Conservation (phyloP, 179 eudicot genomes). For the Actinidia chinensis region DNA sequence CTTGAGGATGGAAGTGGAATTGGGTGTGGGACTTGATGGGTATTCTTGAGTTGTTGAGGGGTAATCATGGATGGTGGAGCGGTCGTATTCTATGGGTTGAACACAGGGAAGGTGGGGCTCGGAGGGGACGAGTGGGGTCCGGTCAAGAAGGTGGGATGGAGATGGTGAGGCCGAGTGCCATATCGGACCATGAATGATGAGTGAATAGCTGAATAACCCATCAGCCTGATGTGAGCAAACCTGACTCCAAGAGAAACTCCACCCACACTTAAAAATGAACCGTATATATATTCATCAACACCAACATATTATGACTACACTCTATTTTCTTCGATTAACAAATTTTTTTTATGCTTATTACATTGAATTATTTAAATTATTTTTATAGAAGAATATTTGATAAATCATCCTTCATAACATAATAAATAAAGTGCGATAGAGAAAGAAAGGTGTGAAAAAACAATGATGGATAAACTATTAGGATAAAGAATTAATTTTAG, state of each 20-base stretch:
- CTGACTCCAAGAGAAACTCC: conserved; percentile 59
- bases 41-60: background rate
- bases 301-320: background rate
- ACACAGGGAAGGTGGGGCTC: conserved; percentile 49
- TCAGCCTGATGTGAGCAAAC: conserved; percentile 51
- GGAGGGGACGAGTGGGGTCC: conserved; percentile 42
- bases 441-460: too few relatives aligned
- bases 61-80: conserved; percentile 37
- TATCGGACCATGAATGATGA: conserved; percentile 55
- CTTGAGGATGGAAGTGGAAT: conserved; percentile 35
- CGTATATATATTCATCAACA: conserved; percentile 23
- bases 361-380: too few relatives aligned
- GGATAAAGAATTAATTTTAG: too few relatives aligned
- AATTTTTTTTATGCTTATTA: too few relatives aligned
- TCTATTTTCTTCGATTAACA: too few relatives aligned
- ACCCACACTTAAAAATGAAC: conserved; percentile 55
- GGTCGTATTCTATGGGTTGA: conserved; percentile 53
- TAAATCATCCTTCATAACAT: too few relatives aligned
- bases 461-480: too few relatives aligned
- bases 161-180: conserved; percentile 56
- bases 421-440: background rate
- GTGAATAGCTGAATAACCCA: conserved; percentile 41
- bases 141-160: conserved; percentile 49
- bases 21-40: conserved; percentile 12
- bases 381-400: too few relatives aligned